A percentile compares a stretch with the other conserved stretches of the same genome.
phyloP scores from a whole-genome alignment of 257 asterid genomes.

The Przewalskia tangutica region DNA sequence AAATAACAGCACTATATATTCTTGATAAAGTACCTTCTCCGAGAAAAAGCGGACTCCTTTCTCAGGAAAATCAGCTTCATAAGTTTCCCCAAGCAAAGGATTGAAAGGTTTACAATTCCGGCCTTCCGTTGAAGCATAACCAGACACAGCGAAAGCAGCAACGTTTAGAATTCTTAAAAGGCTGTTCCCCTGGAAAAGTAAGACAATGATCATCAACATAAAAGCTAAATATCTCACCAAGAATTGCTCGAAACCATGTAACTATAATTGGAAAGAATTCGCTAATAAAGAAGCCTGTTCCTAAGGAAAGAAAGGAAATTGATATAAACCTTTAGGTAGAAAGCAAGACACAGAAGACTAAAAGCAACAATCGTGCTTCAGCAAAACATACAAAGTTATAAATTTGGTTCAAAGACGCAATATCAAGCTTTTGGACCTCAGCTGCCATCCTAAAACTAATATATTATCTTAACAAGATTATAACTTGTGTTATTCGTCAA shows the following conservation, averaged over 20 bases:
- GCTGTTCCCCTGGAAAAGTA: constrained; percentile 60
- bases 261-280: background rate
- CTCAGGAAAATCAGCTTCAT: constrained; percentile 93
- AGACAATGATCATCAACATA: constrained; percentile 2
- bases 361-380: background rate
- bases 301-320: background rate
- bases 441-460: background rate
- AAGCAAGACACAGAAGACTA: background rate
- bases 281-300: background rate
- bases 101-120: constrained; percentile 92
- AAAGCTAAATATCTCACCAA: too few species aligned
- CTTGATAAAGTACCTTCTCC: constrained; percentile 51
- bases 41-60: constrained; percentile 80
- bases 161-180: constrained; percentile 71
- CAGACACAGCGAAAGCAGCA: constrained; percentile 96
- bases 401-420: background rate
- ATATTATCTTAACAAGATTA: background rate
- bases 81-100: constrained; percentile 93
- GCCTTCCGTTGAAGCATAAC: constrained; percentile 93
- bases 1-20: background rate
- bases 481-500: too few species aligned
- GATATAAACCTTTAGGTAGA: background rate
- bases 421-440: background rate
- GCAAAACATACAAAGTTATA: background rate
- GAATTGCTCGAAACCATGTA: background rate